Conservation (phyloP, 1,284 basidiomycete species). For the Naganishia sp. region DNA sequence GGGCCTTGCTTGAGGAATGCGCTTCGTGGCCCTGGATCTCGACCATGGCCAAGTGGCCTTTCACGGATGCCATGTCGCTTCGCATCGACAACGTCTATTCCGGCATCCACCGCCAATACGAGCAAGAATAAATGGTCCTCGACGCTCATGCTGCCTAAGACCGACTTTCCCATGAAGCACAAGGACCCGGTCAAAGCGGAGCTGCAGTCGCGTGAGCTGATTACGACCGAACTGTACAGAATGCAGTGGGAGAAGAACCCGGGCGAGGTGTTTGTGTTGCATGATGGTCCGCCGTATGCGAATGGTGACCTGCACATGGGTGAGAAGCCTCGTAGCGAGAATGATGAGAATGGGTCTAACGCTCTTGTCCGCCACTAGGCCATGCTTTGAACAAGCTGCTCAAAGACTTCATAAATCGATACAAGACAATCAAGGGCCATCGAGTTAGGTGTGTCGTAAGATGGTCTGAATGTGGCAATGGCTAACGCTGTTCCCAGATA, state of each 20-base stretch:
- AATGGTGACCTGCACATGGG: slow-evolving; percentile 96
- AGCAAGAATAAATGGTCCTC: slow-evolving; percentile 52
- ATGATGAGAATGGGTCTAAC: background rate
- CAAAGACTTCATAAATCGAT: slow-evolving; percentile 95
- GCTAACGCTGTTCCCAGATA: slow-evolving; percentile 61
- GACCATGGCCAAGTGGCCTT: background rate
- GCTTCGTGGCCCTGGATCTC: background rate
- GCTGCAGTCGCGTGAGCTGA: slow-evolving; percentile 62
- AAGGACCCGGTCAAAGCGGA: slow-evolving; percentile 68
- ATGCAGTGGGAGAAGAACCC: slow-evolving; percentile 75
- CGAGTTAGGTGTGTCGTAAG: slow-evolving; percentile 70
- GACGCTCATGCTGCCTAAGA: slow-evolving; percentile 81
- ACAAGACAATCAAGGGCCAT: slow-evolving; percentile 74
- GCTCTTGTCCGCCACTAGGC: slow-evolving; percentile 57
- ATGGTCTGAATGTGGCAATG: background rate
- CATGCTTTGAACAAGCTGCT: slow-evolving; percentile 96
- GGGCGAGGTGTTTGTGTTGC: slow-evolving; percentile 76
- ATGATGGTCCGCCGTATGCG: slow-evolving; percentile 97
- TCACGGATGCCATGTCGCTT: background rate
- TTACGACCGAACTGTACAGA: slow-evolving; percentile 74
- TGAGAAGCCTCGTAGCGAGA: slow-evolving; percentile 50
- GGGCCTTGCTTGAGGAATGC: slow-evolving; percentile 1
- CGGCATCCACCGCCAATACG: background rate
- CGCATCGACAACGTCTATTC: slow-evolving; percentile 1
- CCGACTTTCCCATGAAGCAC: slow-evolving; percentile 73